A percentile compares a stretch with the other conserved stretches of the same genome.
phyloP scores from a whole-genome alignment of 352 stramenopile genomes.

The Pythium volutum region DNA sequence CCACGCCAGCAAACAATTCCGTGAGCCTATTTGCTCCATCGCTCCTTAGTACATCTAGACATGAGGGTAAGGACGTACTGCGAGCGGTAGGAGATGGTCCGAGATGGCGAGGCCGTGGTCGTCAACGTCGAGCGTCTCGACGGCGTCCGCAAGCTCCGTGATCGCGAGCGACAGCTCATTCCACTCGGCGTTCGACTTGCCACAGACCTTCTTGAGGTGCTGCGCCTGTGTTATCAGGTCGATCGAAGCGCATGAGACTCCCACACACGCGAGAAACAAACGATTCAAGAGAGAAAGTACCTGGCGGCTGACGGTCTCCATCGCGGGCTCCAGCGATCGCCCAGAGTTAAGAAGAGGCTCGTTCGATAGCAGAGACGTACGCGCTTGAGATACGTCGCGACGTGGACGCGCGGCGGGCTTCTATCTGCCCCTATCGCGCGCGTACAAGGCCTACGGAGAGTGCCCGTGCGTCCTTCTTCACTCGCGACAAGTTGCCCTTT shows the following conservation, averaged over 20 bases:
- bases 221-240: constrained; percentile 4
- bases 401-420: neutral
- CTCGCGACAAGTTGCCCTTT: constrained; percentile 19
- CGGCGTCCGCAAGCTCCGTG: constrained; percentile 39
- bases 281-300: neutral
- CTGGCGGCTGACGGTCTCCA: constrained; percentile 21
- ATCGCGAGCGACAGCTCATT: constrained; percentile 33
- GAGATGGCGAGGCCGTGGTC: constrained; percentile 29
- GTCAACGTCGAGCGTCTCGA: constrained; percentile 36
- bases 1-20: neutral
- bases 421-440: neutral
- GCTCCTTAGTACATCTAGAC: neutral
- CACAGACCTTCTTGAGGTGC: constrained; percentile 13
- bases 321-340: neutral
- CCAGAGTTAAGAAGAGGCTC: neutral
- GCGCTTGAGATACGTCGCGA: neutral
- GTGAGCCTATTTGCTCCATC: neutral
- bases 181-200: constrained; percentile 38
- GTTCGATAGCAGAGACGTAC: constrained; percentile 13
- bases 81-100: constrained; percentile 39
- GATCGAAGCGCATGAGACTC: neutral
- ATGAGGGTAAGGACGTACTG: constrained; percentile 30
- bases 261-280: neutral
- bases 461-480: neutral
- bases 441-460: neutral